Base-by-base conservation (phyloP, 2,329 filamentous ascomycete species). In the Fusarium tupiense region DNA sequence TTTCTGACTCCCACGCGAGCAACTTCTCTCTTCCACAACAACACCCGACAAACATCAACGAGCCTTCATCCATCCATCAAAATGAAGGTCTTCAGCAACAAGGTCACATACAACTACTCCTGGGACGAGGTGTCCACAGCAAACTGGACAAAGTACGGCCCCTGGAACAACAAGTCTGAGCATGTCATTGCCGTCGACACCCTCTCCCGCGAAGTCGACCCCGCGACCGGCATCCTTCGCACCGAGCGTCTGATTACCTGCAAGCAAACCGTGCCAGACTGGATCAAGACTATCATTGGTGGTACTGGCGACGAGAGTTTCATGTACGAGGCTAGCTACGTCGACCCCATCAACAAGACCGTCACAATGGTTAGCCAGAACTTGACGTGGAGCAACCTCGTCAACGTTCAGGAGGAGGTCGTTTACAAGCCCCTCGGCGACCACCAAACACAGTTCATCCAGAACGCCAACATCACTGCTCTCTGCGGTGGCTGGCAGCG, bases 61-160 rank as follows among this genome's bases (percentile, higher is more conserved):
- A 75, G 31, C 17, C 49, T 54, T 17, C 22, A 37, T 72, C 79
- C 66, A 47, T 61, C 78, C 85, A 46, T 60, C 78, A 85, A 68
- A 60, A 98, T 99, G 96, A 98, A 97, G 89, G 94, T 98, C 85
- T 98, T 98, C 81, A 94, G 94, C 78, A 97, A 94, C 80, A 87
- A 88, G 44, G 94, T 94, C 84, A 95, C 94, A 71, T 99, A 97
- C 86, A 90, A 98, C 86, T 99, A 99, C 88, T 97, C 96, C 52
- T 99, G 96, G 96, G 94, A 98, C 81, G 96, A 98, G 84, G 96
- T 99, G 41, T 98, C 95, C 33, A 95, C 94, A 20, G 95, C 94
- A 82, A 99, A 99, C 89, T 99, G 96, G 96, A 93, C 92, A 78
- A 99, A 99, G 84, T 99, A 99, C 86, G 97, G 94, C 80, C 96